These are phyloP conservation scores for Vitis hybrid DNA, from an alignment of 177 flowering plant genomes.

Conservation along the genomic window DNA sequence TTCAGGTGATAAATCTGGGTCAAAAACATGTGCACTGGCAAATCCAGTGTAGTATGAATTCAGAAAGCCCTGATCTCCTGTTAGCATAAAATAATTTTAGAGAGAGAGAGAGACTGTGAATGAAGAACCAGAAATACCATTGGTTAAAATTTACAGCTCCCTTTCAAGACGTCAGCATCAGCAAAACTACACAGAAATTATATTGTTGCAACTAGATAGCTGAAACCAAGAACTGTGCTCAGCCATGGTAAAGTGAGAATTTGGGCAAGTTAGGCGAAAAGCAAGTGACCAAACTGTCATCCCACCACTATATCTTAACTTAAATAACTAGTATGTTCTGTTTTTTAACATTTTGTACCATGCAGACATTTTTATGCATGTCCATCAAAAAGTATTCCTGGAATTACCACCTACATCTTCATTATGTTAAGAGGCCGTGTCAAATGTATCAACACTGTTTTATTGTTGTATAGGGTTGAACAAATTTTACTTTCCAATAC, in stretches of 20 bases:
- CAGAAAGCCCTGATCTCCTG: conserved; percentile 99
- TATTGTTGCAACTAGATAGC: no score
- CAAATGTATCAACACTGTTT: background rate
- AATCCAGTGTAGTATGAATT: conserved; percentile 83
- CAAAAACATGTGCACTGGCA: conserved; percentile 88
- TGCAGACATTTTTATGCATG: background rate
- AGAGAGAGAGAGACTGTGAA: background rate
- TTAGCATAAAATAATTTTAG: conserved; percentile 1
- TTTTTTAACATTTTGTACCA: no score
- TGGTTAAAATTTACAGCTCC: background rate
- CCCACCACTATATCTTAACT: background rate
- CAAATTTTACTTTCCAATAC: background rate
- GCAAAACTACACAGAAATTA: no score
- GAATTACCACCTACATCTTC: background rate
- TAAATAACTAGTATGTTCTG: background rate
- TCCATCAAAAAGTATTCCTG: background rate
- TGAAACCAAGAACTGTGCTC: no score
- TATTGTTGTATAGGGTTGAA: background rate
- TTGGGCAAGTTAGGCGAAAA: background rate
- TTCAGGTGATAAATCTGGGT: conserved; percentile 62
- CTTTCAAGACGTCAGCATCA: background rate
- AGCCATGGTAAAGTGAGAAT: no score
- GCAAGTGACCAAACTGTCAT: background rate
- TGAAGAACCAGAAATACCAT: background rate
- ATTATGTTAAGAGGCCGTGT: no score